These are phyloP conservation scores for Arthrobotrys conoides DNA, from an alignment of 2,329 filamentous ascomycete genomes.

Conservation along the genomic window DNA sequence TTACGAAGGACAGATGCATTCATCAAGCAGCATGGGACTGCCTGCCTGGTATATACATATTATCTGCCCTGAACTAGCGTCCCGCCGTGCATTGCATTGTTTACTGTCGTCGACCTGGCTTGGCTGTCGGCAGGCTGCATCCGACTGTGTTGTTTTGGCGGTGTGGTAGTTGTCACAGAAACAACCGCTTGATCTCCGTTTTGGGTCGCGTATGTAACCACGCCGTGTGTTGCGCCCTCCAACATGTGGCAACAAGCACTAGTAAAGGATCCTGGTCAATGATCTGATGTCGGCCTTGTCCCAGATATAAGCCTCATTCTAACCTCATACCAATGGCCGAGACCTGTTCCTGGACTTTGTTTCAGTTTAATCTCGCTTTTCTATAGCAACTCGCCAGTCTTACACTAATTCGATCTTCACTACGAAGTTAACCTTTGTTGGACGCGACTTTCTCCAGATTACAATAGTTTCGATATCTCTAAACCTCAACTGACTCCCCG, in stretches of 20 bases:
- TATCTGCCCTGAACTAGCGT: constrained; percentile 4
- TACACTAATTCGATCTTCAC: too few species aligned
- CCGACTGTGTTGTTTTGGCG: constrained; percentile 42
- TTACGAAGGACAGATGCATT: constrained; percentile 14
- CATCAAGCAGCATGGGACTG: constrained; percentile 23
- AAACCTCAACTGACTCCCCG: too few species aligned
- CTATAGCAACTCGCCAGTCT: constrained; percentile 32
- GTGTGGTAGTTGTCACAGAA: constrained; percentile 39
- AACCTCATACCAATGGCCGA: constrained; percentile 1
- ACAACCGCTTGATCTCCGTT: constrained; percentile 32
- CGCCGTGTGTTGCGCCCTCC: constrained; percentile 29
- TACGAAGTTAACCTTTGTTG: background rate
- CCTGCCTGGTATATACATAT: constrained; percentile 17
- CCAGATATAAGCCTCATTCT: constrained; percentile 37
- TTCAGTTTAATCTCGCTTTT: constrained; percentile 35
- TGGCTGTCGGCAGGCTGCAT: constrained; percentile 14
- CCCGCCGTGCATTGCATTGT: constrained; percentile 32
- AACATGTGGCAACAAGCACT: constrained; percentile 8
- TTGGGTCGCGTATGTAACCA: constrained; percentile 22
- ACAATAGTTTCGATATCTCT: too few species aligned
- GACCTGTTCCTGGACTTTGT: constrained; percentile 12
- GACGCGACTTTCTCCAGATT: too few species aligned
- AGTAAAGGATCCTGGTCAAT: constrained; percentile 23
- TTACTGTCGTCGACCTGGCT: constrained; percentile 21
- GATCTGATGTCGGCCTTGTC: background rate